phyloP scores from a whole-genome alignment of 352 stramenopile species.

The Elongisporangium undulatum region DNA sequence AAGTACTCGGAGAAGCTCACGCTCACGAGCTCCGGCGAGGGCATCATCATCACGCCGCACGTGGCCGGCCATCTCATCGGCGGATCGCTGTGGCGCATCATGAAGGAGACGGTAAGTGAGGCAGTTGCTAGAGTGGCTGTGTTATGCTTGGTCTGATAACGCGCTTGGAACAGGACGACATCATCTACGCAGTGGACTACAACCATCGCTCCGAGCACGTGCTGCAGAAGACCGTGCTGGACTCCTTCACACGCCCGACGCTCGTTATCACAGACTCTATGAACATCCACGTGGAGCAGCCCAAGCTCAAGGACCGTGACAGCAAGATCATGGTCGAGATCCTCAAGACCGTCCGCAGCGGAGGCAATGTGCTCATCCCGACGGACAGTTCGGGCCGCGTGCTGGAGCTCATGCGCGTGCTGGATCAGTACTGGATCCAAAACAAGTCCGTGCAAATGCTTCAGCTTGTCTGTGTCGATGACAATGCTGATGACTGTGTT shows the following conservation, averaged over 20 bases:
- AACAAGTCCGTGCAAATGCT: slow-evolving; percentile 79
- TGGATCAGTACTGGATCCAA: slow-evolving; percentile 95
- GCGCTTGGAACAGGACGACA: slow-evolving; percentile 68
- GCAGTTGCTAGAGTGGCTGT: not conserved
- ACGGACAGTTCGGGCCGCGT: slow-evolving; percentile 92
- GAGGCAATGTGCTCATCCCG: slow-evolving; percentile 95
- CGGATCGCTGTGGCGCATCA: slow-evolving; percentile 91
- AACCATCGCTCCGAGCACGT: slow-evolving; percentile 95
- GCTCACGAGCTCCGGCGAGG: slow-evolving; percentile 77
- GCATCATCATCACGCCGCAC: slow-evolving; percentile 93
- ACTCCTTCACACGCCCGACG: slow-evolving; percentile 89
- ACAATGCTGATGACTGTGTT: slow-evolving; percentile 1
- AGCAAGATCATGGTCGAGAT: slow-evolving; percentile 93
- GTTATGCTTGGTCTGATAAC: not conserved
- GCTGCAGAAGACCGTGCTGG: slow-evolving; percentile 91
- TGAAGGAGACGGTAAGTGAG: slow-evolving; percentile 88
- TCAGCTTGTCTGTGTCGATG: not conserved
- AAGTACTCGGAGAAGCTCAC: slow-evolving; percentile 95
- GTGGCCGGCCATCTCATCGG: slow-evolving; percentile 93
- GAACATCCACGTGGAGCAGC: slow-evolving; percentile 79
- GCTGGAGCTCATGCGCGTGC: slow-evolving; percentile 94
- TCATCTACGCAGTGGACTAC: slow-evolving; percentile 91
- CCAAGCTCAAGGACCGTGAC: slow-evolving; percentile 85
- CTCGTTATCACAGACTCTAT: slow-evolving; percentile 89
- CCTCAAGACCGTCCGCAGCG: slow-evolving; percentile 88